These are phyloP conservation scores for Butyriboletus loyo DNA, from an alignment of 768 basidiomycete species.

Conservation along the genomic window DNA sequence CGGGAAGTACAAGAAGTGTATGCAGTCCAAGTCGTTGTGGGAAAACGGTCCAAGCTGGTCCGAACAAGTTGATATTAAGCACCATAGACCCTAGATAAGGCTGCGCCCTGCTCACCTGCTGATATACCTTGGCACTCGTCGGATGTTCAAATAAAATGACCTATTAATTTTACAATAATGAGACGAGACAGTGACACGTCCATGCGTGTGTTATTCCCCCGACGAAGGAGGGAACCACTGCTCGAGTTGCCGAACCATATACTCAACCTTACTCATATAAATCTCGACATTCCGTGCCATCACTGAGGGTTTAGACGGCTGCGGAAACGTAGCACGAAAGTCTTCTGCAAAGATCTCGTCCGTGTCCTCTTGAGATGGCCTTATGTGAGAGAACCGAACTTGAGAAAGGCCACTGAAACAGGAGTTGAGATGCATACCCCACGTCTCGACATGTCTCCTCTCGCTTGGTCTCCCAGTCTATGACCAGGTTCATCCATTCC, in stretches of 20 bases:
- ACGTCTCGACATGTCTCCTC: conserved; percentile 5
- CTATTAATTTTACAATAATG: neutral
- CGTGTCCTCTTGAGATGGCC: conserved; percentile 14
- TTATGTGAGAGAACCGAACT: neutral
- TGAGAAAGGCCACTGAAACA: neutral
- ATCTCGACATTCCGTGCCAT: conserved; percentile 17
- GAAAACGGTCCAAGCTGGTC: conserved; percentile 11
- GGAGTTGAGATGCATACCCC: conserved; percentile 4
- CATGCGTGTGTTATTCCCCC: neutral
- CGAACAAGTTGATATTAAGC: neutral
- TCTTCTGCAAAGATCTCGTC: conserved; percentile 16
- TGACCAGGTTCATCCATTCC: conserved; percentile 16
- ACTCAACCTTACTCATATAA: conserved; percentile 27
- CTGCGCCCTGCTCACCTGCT: neutral
- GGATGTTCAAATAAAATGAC: neutral
- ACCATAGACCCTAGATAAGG: neutral
- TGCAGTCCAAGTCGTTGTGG: neutral
- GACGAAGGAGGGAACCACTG: conserved; percentile 21
- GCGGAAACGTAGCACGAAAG: conserved; percentile 24
- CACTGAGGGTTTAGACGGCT: conserved; percentile 9
- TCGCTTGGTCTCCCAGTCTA: conserved; percentile 21
- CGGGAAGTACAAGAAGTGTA: neutral
- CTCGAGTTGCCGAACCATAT: conserved; percentile 23
- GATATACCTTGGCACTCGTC: neutral
- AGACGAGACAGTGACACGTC: neutral